These are phyloP conservation scores for Nakataea oryzae DNA, from an alignment of 2,329 filamentous ascomycete genomes.

Conservation along the genomic window DNA sequence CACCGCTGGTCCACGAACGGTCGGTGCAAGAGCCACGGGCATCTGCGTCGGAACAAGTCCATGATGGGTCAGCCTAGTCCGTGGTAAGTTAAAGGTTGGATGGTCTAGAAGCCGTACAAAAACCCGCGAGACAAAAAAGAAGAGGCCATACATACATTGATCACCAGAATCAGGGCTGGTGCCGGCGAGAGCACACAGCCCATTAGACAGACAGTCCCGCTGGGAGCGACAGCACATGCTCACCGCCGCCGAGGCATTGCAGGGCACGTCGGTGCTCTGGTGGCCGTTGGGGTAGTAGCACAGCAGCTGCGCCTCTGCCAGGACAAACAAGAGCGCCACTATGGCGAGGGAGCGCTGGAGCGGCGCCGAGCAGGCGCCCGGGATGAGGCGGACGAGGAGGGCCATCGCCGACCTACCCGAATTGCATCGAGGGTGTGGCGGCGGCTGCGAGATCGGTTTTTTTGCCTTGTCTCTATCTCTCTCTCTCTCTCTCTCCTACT, in stretches of 20 bases:
- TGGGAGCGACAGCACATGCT: not conserved
- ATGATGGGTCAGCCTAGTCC: not conserved
- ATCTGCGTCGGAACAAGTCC: not conserved
- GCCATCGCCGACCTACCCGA: not conserved
- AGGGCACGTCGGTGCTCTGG: not conserved
- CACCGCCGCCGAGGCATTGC: not conserved
- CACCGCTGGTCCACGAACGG: not conserved
- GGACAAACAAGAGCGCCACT: not conserved
- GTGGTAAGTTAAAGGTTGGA: not conserved
- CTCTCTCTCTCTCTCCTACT: not conserved
- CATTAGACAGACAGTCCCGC: not conserved
- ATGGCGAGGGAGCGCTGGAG: not conserved
- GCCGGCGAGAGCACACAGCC: not conserved
- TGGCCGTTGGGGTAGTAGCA: not conserved
- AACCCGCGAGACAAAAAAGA: not conserved
- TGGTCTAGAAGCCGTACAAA: not conserved
- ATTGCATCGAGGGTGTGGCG: not conserved
- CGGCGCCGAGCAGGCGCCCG: not conserved
- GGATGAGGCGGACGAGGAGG: not conserved
- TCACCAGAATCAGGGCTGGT: not conserved
- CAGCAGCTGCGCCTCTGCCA: not conserved
- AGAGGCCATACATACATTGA: not conserved
- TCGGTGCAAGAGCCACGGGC: not conserved
- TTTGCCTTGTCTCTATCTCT: not conserved
- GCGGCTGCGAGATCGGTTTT: not conserved